Evolutionary conservation across 2,329 filamentous ascomycete genomes (phyloP).

Genomic region (Aschersonia sp.): DNA sequence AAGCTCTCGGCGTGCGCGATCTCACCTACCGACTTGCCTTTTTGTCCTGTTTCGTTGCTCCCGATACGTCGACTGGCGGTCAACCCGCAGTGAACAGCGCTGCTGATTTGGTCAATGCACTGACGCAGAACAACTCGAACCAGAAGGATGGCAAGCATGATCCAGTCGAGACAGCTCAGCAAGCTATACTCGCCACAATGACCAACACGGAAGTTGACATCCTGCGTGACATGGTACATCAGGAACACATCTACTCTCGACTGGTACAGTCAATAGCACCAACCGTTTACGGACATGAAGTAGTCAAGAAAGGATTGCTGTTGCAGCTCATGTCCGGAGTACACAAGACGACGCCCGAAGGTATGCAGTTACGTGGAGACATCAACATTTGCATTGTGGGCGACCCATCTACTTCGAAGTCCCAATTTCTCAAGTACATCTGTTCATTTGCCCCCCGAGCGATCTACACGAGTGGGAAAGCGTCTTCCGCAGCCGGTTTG

Average conservation of each 20-base stretch:
- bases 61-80: constrained; percentile 70
- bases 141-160: constrained; percentile 43
- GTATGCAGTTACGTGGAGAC: constrained; percentile 89
- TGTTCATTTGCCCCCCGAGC: constrained; percentile 93
- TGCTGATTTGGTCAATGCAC: constrained; percentile 68
- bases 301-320: constrained; percentile 93
- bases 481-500: constrained; percentile 91
- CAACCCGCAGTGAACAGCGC: constrained; percentile 50
- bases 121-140: constrained; percentile 46
- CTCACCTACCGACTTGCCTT: constrained; percentile 95
- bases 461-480: constrained; percentile 95
- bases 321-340: constrained; percentile 95
- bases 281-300: constrained; percentile 93
- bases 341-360: constrained; percentile 79
- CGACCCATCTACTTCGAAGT: constrained; percentile 93
- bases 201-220: constrained; percentile 82
- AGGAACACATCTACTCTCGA: constrained; percentile 85
- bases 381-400: constrained; percentile 99
- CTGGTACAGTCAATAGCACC: constrained; percentile 89
- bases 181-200: constrained; percentile 74
- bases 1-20: constrained; percentile 85
- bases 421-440: constrained; percentile 95
- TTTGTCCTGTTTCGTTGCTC: constrained; percentile 88
- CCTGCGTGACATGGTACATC: constrained; percentile 84
- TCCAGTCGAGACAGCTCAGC: constrained; percentile 73